phyloP scores from a whole-genome alignment of 164 flowering plant species.

The Chimonanthus salicifolius region DNA sequence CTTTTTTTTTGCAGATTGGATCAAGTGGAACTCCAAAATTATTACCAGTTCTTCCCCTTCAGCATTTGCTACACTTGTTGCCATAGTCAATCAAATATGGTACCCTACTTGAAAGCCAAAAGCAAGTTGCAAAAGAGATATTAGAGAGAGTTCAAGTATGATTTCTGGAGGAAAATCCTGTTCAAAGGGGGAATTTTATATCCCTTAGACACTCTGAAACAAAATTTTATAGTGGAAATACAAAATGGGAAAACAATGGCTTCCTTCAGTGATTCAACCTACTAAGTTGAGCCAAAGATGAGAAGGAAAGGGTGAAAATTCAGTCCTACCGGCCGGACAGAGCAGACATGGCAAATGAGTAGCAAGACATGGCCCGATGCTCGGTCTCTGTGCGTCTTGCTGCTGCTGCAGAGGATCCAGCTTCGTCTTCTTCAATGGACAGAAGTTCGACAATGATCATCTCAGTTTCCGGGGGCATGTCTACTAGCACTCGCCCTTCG shows the following conservation, averaged over 20 bases:
- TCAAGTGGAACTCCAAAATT: no score
- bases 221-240: not conserved
- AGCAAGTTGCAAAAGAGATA: no score
- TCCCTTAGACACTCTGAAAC: not conserved
- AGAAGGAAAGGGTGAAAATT: not conserved
- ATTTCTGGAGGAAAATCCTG: not conserved
- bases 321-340: slow-evolving; percentile 32
- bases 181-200: not conserved
- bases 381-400: slow-evolving; percentile 1
- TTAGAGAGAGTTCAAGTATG: not conserved
- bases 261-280: not conserved
- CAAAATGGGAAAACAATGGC: not conserved
- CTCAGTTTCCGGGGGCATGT: slow-evolving; percentile 62
- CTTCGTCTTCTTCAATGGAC: slow-evolving; percentile 29
- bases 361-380: slow-evolving; percentile 12
- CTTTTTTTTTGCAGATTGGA: no score
- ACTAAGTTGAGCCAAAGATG: not conserved
- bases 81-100: no score
- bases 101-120: no score
- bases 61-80: no score
- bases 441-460: slow-evolving; percentile 65
- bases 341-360: slow-evolving; percentile 22
- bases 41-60: no score
- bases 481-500: slow-evolving; percentile 49
- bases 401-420: not conserved